These are phyloP conservation scores for Zygnema cylindricum DNA, from an alignment of 139 green algal genomes.

Conservation along the genomic window DNA sequence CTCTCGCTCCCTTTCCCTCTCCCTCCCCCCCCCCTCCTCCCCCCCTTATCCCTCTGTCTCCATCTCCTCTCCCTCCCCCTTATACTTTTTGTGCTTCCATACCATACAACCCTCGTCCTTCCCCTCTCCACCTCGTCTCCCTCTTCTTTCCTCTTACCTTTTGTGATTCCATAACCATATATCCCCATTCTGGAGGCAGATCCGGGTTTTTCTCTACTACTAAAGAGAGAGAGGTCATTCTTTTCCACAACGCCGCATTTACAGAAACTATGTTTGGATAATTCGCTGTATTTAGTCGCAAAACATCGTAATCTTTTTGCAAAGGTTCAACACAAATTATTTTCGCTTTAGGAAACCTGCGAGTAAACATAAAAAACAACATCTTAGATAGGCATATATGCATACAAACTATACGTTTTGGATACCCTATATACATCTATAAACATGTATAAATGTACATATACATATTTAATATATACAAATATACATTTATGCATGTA, in stretches of 20 bases:
- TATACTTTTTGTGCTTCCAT: too few relatives aligned
- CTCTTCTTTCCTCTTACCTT: too few relatives aligned
- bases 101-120: too few relatives aligned
- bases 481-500: background rate
- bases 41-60: too few relatives aligned
- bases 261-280: constrained; percentile 48
- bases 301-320: constrained; percentile 16
- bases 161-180: constrained; percentile 25
- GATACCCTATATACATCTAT: background rate
- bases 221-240: constrained; percentile 18
- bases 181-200: constrained; percentile 38
- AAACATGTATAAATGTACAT: background rate
- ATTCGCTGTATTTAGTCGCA: constrained; percentile 34
- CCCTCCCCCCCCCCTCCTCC: too few relatives aligned
- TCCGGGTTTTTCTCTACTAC: constrained; percentile 22
- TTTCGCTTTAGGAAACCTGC: constrained; percentile 50
- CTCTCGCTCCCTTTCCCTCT: too few relatives aligned
- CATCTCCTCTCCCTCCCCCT: too few relatives aligned
- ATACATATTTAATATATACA: constrained; percentile 12
- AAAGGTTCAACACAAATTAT: constrained; percentile 42
- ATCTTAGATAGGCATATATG: background rate
- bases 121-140: too few relatives aligned
- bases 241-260: constrained; percentile 42
- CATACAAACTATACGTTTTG: too few relatives aligned
- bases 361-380: background rate